Conservation (phyloP, 2,329 filamentous ascomycete species). For the Aspergillus caelatus region DNA sequence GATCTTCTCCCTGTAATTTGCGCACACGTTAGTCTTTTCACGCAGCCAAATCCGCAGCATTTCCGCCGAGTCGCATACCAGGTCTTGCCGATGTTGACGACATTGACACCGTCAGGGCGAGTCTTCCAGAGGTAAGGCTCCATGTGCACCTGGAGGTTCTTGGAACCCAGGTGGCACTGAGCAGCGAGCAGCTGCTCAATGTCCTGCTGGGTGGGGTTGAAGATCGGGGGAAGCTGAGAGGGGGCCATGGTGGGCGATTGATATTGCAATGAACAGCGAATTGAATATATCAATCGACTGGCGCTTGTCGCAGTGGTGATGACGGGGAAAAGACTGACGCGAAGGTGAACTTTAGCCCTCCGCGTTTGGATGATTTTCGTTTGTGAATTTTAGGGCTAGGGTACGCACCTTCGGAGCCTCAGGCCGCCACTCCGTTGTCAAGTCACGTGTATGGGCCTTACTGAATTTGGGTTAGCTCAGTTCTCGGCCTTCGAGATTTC, state of each 20-base stretch:
- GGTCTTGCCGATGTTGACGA: slow-evolving; percentile 99
- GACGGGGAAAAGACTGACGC: slow-evolving; percentile 36
- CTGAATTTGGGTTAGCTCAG: slow-evolving; percentile 29
- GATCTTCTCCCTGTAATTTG: slow-evolving; percentile 87
- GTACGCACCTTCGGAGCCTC: slow-evolving; percentile 14
- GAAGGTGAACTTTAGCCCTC: slow-evolving; percentile 30
- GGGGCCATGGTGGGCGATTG: slow-evolving; percentile 84
- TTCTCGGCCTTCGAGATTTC: slow-evolving; percentile 35
- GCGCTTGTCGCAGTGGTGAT: slow-evolving; percentile 46
- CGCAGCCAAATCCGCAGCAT: not conserved
- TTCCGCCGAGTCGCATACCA: slow-evolving; percentile 64
- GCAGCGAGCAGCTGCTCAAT: slow-evolving; percentile 99
- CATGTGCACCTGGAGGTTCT: slow-evolving; percentile 99
- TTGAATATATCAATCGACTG: slow-evolving; percentile 50
- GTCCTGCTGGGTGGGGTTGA: slow-evolving; percentile 97
- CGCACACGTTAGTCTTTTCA: slow-evolving; percentile 22
- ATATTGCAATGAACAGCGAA: slow-evolving; percentile 40
- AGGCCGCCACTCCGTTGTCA: not conserved
- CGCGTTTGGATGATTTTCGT: slow-evolving; percentile 34
- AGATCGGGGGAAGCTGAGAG: slow-evolving; percentile 87
- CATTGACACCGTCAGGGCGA: slow-evolving; percentile 95
- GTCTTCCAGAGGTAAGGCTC: slow-evolving; percentile 99
- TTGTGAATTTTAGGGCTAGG: slow-evolving; percentile 46
- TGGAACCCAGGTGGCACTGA: slow-evolving; percentile 94
- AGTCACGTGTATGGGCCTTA: slow-evolving; percentile 19